Base-by-base conservation (phyloP, 2,329 filamentous ascomycete species). In the Neonectria magnoliae region DNA sequence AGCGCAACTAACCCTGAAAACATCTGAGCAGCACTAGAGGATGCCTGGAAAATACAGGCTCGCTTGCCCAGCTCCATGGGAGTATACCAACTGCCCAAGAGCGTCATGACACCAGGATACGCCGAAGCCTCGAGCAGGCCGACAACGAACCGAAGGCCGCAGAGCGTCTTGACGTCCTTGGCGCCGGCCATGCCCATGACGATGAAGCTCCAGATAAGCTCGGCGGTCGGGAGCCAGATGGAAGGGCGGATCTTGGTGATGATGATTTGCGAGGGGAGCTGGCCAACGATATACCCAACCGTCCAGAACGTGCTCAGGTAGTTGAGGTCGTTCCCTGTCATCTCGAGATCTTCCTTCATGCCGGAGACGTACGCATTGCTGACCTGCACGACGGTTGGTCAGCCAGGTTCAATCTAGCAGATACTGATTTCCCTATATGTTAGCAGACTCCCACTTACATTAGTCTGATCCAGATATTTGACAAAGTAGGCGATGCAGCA, bases 281-380 rank as follows among this genome's bases (percentile, higher is more conserved):
- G 76, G 3, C 79, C 77, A 76, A 89, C 77, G 1, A 87, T 83
- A 67, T 90, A 90, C 27, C 88, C 87, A 1, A 86, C 80, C 0
- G 84, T 88, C 81, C 86, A 90, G 47, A 81, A 82, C 2, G 85
- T 83, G 54, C 72, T 71, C 53, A 80, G 70, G 38, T 86, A 84
- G 64, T 88, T 87, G 22, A 87, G 80, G 58, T 89, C 76, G 67
- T 88, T 87, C 7, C 81, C 79, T 41, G 81, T 80, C 61, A 88
- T 79, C 0, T 76, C 70, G 0, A 87, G 75, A 53, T 87, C 85
- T 68, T 86, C 83, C 71, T 87, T 81, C 83, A 78, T 78, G 11
- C 76, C 76, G 6, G 71, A 78, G 1, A 81, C 78, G 41, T 78
- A 81, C 10, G 80, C 80, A 69, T 81, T 81, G 54, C 56, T 72